Base-by-base conservation (phyloP, 371 early-diverging fungal genomes). In the Rhizopus stolonifer region DNA sequence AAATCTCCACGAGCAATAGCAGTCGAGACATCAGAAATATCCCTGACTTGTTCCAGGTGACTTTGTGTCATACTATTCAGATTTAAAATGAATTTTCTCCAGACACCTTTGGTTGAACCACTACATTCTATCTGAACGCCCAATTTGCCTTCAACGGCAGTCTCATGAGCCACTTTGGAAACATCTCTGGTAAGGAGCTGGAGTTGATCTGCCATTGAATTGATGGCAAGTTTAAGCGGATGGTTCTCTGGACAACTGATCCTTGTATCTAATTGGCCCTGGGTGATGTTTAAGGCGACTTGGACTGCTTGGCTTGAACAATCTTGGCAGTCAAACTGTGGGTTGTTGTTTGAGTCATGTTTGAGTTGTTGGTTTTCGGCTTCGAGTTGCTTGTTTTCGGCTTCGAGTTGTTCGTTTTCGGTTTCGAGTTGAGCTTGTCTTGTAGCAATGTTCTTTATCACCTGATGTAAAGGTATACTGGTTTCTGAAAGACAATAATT, bases 1-100 rank as follows among this genome's bases (percentile, higher is more conserved):
- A 89, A 64, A 63, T 89, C 86, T 33, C 89, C 89, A 26, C 66
- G 67, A 8, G 83, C 84, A 43, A 88, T 84, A 2, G 89, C 78
- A 13, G 77, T 82, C 48, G 82, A 81, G 17, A 83, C 83, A 59
- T 74, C 61, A 34, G 82, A 81, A 49, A 88, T 88, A 49, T 80
- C 86, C 25, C 84, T 72, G 1, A 87, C 82, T 58, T 87, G 88
- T 58, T 83, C 69, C 7, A 83, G 74, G 52, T 87, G 83, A 29
- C 81, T 84, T 48, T 61, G 64, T 0, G 85, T 83, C 85, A 88
- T 70, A 39, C 74, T 58, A 53, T 88, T 90, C 54, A 88, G 69
- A 48, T 85, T 80, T 49, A 75, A 72, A 26, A 84, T 81, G 52
- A 89, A 70, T 42, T 89, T 87, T 23, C 72, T 74, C 89, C 89